phyloP scores from a whole-genome alignment of 768 basidiomycete species.

The Rhizopogon vinicolor region DNA sequence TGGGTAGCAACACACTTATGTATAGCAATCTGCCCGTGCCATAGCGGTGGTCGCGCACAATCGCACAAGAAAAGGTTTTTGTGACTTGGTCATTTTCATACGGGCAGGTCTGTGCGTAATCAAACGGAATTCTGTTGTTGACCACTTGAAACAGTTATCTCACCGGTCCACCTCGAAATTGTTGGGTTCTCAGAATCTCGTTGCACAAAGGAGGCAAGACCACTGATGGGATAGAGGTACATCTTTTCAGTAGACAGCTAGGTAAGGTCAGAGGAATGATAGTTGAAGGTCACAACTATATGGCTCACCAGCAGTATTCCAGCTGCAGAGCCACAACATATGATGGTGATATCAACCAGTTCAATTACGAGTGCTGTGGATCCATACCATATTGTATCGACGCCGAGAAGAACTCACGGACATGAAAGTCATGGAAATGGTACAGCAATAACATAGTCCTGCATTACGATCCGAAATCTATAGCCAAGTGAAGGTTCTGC shows the following conservation, averaged over 20 bases:
- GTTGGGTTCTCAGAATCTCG: too few species aligned
- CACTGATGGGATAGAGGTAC: too few species aligned
- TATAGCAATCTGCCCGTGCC: not conserved
- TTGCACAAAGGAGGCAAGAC: too few species aligned
- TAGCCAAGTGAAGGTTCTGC: not conserved
- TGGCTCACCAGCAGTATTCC: not conserved
- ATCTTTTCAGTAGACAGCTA: too few species aligned
- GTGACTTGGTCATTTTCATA: too few species aligned
- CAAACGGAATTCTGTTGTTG: too few species aligned
- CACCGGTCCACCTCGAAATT: too few species aligned
- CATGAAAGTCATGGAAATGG: not conserved
- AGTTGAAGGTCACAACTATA: slow-evolving; percentile 5
- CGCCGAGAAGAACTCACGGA: not conserved
- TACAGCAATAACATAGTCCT: slow-evolving; percentile 4
- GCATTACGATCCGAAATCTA: slow-evolving; percentile 3
- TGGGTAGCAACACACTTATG: not conserved
- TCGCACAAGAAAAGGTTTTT: too few species aligned
- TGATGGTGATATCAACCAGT: not conserved
- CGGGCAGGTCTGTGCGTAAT: too few species aligned
- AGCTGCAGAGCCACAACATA: not conserved
- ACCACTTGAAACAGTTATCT: too few species aligned
- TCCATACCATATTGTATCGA: slow-evolving; percentile 15
- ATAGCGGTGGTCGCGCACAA: too few species aligned
- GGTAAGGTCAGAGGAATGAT: not conserved
- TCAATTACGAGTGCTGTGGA: slow-evolving; percentile 23